A percentile compares a stretch with the other conserved stretches of the same genome.
Evolutionary conservation across 768 basidiomycete species (phyloP).

Genomic region (Suillus paluster): DNA sequence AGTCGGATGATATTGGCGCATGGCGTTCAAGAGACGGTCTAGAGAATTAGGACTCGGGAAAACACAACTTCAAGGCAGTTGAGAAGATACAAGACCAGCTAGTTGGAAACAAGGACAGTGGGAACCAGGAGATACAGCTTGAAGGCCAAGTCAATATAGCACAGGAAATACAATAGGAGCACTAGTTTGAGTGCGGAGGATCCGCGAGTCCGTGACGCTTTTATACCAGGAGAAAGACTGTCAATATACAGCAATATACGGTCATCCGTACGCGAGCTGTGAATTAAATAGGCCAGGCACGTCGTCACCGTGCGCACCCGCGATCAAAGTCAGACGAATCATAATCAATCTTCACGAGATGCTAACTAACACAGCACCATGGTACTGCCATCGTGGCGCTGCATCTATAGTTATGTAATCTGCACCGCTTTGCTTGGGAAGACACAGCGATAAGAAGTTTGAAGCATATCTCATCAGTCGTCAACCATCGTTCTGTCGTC

Average conservation of each 20-base stretch:
- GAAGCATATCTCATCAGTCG: slow-evolving; percentile 2
- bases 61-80: slow-evolving; percentile 7
- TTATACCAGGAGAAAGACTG: neutral
- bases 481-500: neutral
- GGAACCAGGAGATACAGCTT: neutral
- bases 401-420: neutral
- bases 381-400: slow-evolving; percentile 3
- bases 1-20: slow-evolving; percentile 14
- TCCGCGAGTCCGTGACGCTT: neutral
- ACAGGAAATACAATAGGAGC: neutral
- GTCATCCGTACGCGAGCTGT: neutral
- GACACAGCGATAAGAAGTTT: neutral
- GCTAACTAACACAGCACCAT: slow-evolving; percentile 2
- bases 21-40: neutral
- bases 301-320: neutral
- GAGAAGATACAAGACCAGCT: slow-evolving; percentile 1
- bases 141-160: neutral
- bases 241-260: no score
- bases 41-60: neutral
- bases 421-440: slow-evolving; percentile 1
- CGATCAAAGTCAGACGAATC: slow-evolving; percentile 2
- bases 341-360: neutral
- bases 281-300: neutral
- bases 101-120: neutral
- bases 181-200: neutral